Percentiles rank a stretch among this genome's conserved stretches.
Conservation (phyloP, 352 stramenopile genomes). For the Blastocystis sp. region DNA sequence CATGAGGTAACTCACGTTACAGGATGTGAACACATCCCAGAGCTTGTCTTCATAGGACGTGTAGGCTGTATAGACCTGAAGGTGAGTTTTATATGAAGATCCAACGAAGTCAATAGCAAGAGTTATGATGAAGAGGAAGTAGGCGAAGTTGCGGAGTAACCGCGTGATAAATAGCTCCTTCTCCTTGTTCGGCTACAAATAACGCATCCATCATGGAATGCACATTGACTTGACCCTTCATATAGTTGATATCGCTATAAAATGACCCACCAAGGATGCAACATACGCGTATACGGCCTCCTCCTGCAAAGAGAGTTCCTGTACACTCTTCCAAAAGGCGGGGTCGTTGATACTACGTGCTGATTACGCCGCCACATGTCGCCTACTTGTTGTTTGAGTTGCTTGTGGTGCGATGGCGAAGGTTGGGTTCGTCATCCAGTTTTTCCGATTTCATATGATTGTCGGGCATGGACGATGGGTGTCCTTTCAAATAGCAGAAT, state of each 20-base stretch:
- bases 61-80: slow-evolving; percentile 8
- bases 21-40: slow-evolving; percentile 42
- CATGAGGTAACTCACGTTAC: not conserved
- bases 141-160: slow-evolving; percentile 10
- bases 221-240: slow-evolving; percentile 5
- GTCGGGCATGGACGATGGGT: too few relatives aligned
- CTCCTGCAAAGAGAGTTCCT: slow-evolving; percentile 40
- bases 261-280: not conserved
- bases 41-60: slow-evolving; percentile 14
- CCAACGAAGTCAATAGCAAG: not conserved
- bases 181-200: not conserved
- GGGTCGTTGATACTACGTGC: not conserved
- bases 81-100: not conserved
- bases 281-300: slow-evolving; percentile 35
- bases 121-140: not conserved
- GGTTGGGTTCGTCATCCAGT: not conserved
- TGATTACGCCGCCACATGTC: not conserved
- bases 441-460: too few relatives aligned
- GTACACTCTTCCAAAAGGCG: slow-evolving; percentile 47
- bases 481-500: too few relatives aligned
- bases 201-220: not conserved
- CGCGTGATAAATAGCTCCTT: slow-evolving; percentile 31
- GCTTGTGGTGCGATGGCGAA: not conserved
- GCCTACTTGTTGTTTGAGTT: not conserved
- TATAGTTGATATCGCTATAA: slow-evolving; percentile 42